Evolutionary conservation across 1,284 basidiomycete genomes (phyloP).

Genomic region (Clitocybe nebularis): DNA sequence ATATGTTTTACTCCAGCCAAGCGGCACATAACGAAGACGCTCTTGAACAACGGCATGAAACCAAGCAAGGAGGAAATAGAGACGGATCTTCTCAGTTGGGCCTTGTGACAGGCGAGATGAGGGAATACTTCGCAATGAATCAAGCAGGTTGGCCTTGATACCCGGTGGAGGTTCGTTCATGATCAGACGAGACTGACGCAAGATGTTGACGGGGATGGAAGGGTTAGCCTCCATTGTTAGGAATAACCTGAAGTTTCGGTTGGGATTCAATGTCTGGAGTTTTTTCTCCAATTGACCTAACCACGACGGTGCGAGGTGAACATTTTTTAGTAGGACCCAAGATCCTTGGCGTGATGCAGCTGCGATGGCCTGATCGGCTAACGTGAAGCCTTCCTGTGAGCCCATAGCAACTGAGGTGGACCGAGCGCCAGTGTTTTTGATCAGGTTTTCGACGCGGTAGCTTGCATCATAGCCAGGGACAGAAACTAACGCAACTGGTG

Average conservation of each 20-base stretch:
- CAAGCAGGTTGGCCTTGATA: conserved; percentile 90
- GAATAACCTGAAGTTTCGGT: conserved; percentile 91
- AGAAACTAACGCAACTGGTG: conserved; percentile 87
- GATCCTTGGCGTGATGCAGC: conserved; percentile 85
- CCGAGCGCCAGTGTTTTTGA: conserved; percentile 69
- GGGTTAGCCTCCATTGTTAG: conserved; percentile 95
- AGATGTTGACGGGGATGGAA: conserved; percentile 90
- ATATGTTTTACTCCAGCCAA: conserved; percentile 94
- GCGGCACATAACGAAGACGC: conserved; percentile 88
- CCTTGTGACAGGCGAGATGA: conserved; percentile 71
- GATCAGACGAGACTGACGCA: conserved; percentile 90
- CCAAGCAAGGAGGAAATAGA: conserved; percentile 97
- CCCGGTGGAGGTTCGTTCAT: conserved; percentile 98
- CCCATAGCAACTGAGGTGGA: conserved; percentile 95
- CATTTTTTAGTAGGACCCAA: conserved; percentile 95
- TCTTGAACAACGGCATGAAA: conserved; percentile 97
- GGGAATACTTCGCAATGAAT: conserved; percentile 81
- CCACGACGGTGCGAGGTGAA: conserved; percentile 93
- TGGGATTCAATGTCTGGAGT: conserved; percentile 86
- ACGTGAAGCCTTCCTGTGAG: conserved; percentile 93
- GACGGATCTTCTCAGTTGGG: conserved; percentile 84
- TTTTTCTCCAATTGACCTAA: conserved; percentile 94
- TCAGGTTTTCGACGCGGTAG: conserved; percentile 88
- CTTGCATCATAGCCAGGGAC: conserved; percentile 97
- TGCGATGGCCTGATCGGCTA: conserved; percentile 93